Evolutionary conservation across 495 filamentous ascomycete genomes (phyloP).

Genomic region (Neurospora africana): DNA sequence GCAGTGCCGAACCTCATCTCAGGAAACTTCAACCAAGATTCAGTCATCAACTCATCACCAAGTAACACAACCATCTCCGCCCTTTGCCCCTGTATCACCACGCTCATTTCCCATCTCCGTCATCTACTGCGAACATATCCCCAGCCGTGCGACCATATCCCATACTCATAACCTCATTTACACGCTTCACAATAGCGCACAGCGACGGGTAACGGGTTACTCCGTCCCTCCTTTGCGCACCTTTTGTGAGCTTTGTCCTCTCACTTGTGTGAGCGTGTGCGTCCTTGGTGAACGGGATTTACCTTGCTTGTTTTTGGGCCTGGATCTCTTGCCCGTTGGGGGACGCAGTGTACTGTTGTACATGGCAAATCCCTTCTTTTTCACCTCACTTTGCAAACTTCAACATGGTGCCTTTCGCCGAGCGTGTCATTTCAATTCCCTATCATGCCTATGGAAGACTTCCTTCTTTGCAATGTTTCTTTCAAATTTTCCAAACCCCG

Average conservation of each 20-base stretch:
- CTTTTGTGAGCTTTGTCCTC: not conserved
- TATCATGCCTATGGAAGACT: not conserved
- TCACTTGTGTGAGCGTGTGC: not conserved
- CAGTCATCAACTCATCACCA: not conserved
- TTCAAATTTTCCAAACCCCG: not conserved
- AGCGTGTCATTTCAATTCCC: not conserved
- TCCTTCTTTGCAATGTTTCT: not conserved
- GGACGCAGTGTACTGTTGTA: not conserved
- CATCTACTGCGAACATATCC: not conserved
- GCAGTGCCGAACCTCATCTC: not conserved
- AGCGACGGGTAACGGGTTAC: not conserved
- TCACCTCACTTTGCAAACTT: not conserved
- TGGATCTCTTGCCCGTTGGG: not conserved
- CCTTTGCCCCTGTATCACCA: not conserved
- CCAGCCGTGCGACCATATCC: not conserved
- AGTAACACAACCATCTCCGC: not conserved
- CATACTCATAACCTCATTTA: not conserved
- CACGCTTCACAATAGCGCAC: not conserved
- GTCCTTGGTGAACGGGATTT: not conserved
- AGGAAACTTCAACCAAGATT: not conserved
- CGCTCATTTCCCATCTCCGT: not conserved
- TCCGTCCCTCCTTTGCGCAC: not conserved
- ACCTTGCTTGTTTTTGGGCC: not conserved
- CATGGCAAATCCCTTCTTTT: not conserved
- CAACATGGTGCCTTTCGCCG: not conserved